Evolutionary conservation across 2,329 filamentous ascomycete genomes (phyloP), one percentile per base, ranked within the genome.

Genomic region (Fusarium sp.): DNA sequence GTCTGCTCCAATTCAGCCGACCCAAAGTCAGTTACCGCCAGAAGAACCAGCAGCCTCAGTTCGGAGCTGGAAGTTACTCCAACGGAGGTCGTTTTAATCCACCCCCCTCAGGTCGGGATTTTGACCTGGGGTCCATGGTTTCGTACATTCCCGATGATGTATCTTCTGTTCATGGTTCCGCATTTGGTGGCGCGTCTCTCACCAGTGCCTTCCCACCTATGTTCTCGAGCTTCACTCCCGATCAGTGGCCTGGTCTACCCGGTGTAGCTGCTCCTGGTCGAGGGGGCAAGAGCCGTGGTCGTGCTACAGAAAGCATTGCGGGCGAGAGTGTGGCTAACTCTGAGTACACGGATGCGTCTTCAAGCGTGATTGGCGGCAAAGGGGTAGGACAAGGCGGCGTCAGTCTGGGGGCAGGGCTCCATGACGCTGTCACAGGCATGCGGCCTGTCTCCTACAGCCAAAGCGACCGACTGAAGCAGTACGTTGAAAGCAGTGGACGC

Each of bases 111-210:
- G 77, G 76, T 37, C 84, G 86, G 42, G 87, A 89, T 65, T 85
- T 88, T 62, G 95, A 97, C 75, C 89, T 92, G 18, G 92, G 93
- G 42, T 98, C 95, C 4, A 92, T 97, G 77, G 86, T 97, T 73
- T 96, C 95, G 16, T 98, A 97, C 78, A 97, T 99, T 64, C 93
- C 95, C 3, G 96, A 99, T 75, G 96, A 99, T 78, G 94, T 97
- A 40, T 98, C 95, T 10, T 97, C 94, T 3, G 92, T 99, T 45
- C 95, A 98, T 79, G 94, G 94, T 47, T 97, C 94, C 44, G 91
- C 94, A 1, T 88, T 98, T 52, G 94, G 94, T 56, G 94, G 94
- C 37, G 92, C 92, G 36, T 91, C 91, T n/a, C 85, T 97, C 31
- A 80, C 79, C 61, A 77, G 77, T 34, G 92, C 93, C 26, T 98